Evolutionary conservation across 805 yeast species (phyloP), one percentile per base, ranked within the genome.

Genomic region (Nakazawaea molendinolei): DNA sequence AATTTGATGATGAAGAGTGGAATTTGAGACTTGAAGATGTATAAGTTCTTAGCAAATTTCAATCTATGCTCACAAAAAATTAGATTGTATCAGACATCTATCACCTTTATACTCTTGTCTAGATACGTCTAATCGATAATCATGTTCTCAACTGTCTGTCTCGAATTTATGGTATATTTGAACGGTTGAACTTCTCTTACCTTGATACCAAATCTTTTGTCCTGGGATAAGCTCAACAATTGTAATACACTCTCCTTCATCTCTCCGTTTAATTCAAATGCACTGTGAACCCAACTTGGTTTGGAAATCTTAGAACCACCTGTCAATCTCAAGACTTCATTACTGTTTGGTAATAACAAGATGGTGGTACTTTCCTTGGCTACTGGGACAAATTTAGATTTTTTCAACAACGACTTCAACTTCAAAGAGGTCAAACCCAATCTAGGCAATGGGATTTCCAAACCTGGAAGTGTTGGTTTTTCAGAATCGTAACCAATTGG

Each of bases 211-310:
- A 79, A 80, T 58, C 85, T 70, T 47, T 69, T 65, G 53, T 81
- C 90, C 55, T 77, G 76, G 19, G 74, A 62, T 49, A 82, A 61
- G 43, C 73, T 69, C 38, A 74, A 69, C 54, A 84, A 65, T 42
- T 75, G 71, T 43, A 65, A 53, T 29, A 78, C 67, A 38, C 73
- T 71, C 38, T 67, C 64, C 8, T 49, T 45, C 21, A 45, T 66
- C 5, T 64, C 61, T 31, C 73, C 75, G 21, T 67, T 57, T 38
- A 90, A 60, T 56, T 79, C 79, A 60, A 66, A 78, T 28, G 72
- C 64, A 19, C 95, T 85, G 55, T 89, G 96, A 29, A 84, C 81
- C 92, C 95, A 92, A 47, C 86, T 75, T 48, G 96, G 89, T 41
- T 72, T 69, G 36, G 78, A 69, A 18, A 79, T 67, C 48, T 70